A percentile compares a stretch with the other conserved stretches of the same genome.
Evolutionary conservation across 495 filamentous ascomycete species (phyloP).

Genomic region (Friedmanniomyces simplex): DNA sequence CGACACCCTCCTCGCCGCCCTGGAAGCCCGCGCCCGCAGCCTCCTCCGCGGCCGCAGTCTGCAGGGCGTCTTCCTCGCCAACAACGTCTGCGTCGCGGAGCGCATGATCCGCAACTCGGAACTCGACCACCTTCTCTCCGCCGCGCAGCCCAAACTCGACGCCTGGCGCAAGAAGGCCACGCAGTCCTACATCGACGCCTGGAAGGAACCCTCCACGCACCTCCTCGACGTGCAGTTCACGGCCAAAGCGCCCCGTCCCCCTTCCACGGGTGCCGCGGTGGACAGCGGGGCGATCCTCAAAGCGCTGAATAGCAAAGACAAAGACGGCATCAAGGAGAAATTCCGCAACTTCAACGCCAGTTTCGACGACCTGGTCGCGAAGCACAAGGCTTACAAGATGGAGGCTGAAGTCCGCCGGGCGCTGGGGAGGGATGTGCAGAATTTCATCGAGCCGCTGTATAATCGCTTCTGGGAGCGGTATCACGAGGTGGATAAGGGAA

Average conservation of each 20-base stretch:
- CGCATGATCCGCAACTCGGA: constrained; percentile 76
- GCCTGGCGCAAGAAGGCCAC: constrained; percentile 77
- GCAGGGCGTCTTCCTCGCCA: constrained; percentile 83
- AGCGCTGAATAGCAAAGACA: constrained; percentile 72
- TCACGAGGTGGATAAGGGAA: constrained; percentile 93
- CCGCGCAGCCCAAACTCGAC: constrained; percentile 50
- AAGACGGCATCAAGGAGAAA: constrained; percentile 91
- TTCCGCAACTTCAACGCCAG: constrained; percentile 81
- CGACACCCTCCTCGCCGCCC: constrained; percentile 60
- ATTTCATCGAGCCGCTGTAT: constrained; percentile 88
- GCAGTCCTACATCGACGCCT: constrained; percentile 72
- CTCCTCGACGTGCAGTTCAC: constrained; percentile 91
- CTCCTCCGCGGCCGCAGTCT: constrained; percentile 68
- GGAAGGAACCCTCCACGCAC: constrained; percentile 74
- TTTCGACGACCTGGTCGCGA: constrained; percentile 77
- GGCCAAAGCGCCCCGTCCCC: constrained; percentile 54
- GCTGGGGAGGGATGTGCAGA: constrained; percentile 72
- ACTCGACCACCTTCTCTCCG: constrained; percentile 57
- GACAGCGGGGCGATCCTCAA: constrained; percentile 77
- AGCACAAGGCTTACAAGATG: constrained; percentile 68
- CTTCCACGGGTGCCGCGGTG: constrained; percentile 37
- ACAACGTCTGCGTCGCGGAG: constrained; percentile 77
- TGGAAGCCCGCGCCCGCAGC: constrained; percentile 65
- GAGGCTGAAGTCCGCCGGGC: constrained; percentile 76
- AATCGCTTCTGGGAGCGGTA: constrained; percentile 93